Evolutionary conservation across 208 protist genomes (phyloP), one percentile per base, ranked within the genome.

Genomic region (Tetramitus jugosus): DNA sequence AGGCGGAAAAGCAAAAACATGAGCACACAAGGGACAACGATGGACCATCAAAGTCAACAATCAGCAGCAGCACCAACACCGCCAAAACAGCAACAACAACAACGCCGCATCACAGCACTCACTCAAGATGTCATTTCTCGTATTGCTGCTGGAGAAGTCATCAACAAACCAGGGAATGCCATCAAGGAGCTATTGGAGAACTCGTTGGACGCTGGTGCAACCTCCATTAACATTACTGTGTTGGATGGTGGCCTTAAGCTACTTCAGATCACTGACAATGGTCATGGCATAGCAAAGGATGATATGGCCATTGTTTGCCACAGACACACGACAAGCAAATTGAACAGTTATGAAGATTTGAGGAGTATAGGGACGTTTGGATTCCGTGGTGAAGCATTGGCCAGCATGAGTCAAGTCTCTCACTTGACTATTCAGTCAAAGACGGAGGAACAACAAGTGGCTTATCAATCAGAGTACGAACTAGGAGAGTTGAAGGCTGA

Each of bases 171-270:
- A 3, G 91, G 89, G 60, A 95, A 93, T 37, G 96, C 96, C 10
- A 83, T 99, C 35, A 99, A 99, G 84, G 96, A 99, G 83, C 80
- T 99, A 46, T 79, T 99, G 23, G 97, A 99, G 83, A 99, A 99
- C 85, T 80, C 85, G 26, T 86, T 99, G 33, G 97, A 99, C 82
- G 96, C 96, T 6, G 90, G 90, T 40, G 84, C 91, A 37, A 94
- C 89, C 0, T 83, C 61, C 8, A 92, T 99, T 23, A 89, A 89
- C 23, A 85, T 99, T 14, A 2, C 85, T 14, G 85, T 91, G 20
- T 33, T 6, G 8, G 86, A 91, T 31, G 97, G 95, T 61, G 97
- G 97, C 6, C 79, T 99, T 2, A 97, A 97, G 65, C 68, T 94
- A 37, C 76, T 99, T 53, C 91, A 98, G 82, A 97, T 99, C 60